A percentile compares a stretch with the other conserved stretches of the same genome.
Evolutionary conservation across 352 stramenopile genomes (phyloP).

Genomic region (Plasmopara halstedii): DNA sequence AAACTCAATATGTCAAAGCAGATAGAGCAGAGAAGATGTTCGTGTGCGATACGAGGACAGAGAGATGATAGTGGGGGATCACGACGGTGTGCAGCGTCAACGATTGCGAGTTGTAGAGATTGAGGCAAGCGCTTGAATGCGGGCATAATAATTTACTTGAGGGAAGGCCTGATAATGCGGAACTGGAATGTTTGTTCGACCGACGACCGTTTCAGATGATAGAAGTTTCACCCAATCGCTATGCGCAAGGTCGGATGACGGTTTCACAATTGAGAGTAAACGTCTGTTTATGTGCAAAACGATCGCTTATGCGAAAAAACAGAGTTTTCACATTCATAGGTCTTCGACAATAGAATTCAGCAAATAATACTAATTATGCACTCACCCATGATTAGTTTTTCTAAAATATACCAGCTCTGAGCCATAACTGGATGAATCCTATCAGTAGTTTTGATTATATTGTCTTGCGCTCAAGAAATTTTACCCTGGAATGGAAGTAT

Average conservation of each 20-base stretch:
- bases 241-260: neutral
- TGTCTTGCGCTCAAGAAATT: too few species aligned
- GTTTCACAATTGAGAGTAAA: too few species aligned
- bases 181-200: constrained; percentile 3
- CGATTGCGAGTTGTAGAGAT: constrained; percentile 19
- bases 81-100: constrained; percentile 10
- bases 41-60: constrained; percentile 16
- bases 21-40: constrained; percentile 62
- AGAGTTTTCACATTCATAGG: too few species aligned
- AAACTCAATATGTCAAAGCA: constrained; percentile 75
- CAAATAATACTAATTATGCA: too few species aligned
- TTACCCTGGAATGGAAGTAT: too few species aligned
- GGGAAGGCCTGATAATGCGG: constrained; percentile 16
- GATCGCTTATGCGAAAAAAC: too few species aligned
- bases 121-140: constrained; percentile 13
- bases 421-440: too few species aligned
- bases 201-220: neutral
- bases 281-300: too few species aligned
- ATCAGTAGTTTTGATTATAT: too few species aligned
- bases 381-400: too few species aligned
- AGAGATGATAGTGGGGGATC: neutral
- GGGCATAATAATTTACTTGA: constrained; percentile 1
- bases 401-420: too few species aligned
- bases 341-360: too few species aligned
- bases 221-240: constrained; percentile 4